Evolutionary conservation across 768 basidiomycete species (phyloP).

Genomic region (Rhodotorula babjevae): DNA sequence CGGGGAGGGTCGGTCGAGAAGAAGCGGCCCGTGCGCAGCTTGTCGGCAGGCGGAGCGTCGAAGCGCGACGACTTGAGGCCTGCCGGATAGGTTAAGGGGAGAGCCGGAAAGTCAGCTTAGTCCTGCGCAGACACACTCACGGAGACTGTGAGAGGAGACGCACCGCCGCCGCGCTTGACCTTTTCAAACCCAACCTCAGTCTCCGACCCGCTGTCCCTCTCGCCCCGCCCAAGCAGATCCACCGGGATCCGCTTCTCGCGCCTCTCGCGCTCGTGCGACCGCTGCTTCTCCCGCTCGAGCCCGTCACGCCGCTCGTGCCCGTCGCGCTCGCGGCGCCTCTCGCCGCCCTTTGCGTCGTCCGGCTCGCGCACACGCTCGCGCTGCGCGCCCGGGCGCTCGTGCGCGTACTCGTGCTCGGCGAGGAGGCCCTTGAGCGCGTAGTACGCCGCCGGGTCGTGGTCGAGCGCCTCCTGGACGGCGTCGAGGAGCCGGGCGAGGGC

Average conservation of each 20-base stretch:
- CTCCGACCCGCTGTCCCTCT: neutral
- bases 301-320: neutral
- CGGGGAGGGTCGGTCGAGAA: neutral
- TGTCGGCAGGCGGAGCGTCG: neutral
- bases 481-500: neutral
- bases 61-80: neutral
- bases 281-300: neutral
- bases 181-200: neutral
- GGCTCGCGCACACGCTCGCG: neutral
- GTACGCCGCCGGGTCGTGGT: slow-evolving; percentile 4
- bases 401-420: slow-evolving; percentile 9
- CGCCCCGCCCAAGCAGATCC: neutral
- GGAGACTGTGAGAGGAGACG: too few relatives aligned
- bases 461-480: slow-evolving; percentile 7
- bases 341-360: neutral
- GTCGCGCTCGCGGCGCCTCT: neutral
- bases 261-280: neutral
- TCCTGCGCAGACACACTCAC: too few relatives aligned
- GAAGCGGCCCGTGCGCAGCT: neutral
- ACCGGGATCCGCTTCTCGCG: neutral
- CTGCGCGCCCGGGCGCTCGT: neutral
- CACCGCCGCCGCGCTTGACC: neutral
- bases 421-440: slow-evolving; percentile 24
- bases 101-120: too few relatives aligned
- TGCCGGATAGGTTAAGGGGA: neutral